Base-by-base conservation (phyloP, 345 rosid species). In the Euphorbia tirucalli region DNA sequence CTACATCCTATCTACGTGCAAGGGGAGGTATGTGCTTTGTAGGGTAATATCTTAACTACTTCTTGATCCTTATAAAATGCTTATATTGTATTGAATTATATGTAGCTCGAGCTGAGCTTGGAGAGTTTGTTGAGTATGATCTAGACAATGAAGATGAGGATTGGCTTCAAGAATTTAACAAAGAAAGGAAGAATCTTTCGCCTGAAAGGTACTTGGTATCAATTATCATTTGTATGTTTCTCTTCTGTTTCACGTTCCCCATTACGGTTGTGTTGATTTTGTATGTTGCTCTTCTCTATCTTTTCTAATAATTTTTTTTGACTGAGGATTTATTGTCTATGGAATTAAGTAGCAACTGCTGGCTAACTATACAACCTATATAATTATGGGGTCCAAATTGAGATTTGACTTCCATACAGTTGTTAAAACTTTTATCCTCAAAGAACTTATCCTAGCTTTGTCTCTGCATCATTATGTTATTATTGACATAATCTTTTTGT, bases 61-160 rank as follows among this genome's bases (percentile, higher is more conserved):
- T 35, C 28, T 61, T 24, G 11, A 14, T 74, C 28, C 9, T 27
- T 27, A 13, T 43, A 19, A 54, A 57, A 43, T 44, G 14, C 71
- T 74, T 49, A 75, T 69, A 57, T 37, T 75, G 18, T 72, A 65
- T 49, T 74, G 55, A 50, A 71, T 61, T 66, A 21, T 79, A 72
- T 82, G 85, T 81, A 93, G 99, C 96, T 67, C 84, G 99, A 76
- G 91, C 99, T 31, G 99, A 93, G 88, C 83, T 95, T 80, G 99
- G 97, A 52, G 98, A 95, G 30, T 95, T 95, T 85, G 89, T 95
- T 68, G 99, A 95, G 85, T 95, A 93, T 76, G 98, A 95, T 85
- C 79, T 95, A 67, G 99, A 93, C 79, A 95, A 95, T 76, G 99
- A 95, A 74, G 99, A 95, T 79, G 99, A 92, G 79, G 97, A 89